Base-by-base conservation (phyloP, 106 monocot genomes). In the Amphibolis antarctica region DNA sequence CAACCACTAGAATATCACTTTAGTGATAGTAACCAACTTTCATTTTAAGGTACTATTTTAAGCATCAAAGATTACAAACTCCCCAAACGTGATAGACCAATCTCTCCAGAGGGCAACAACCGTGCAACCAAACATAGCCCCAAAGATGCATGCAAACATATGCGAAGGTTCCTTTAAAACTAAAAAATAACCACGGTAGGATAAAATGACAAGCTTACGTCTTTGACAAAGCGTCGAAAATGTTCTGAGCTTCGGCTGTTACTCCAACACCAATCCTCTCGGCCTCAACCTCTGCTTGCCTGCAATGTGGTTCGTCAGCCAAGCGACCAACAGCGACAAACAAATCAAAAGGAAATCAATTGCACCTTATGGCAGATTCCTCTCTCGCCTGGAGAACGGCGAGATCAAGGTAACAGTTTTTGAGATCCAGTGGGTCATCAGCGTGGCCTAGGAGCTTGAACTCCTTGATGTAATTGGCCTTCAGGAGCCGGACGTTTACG, bases 151-250 rank as follows among this genome's bases (percentile, higher is more conserved):
- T n/a, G n/a, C n/a, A n/a, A n/a, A n/a, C n/a, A n/a, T n/a, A n/a
- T n/a, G n/a, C n/a, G n/a, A n/a, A n/a, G n/a, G n/a, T n/a, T n/a
- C n/a, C n/a, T 60, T 36, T n/a, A 20, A 20, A n/a, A 55, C 10
- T 6, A 59, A 1, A 17, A 26, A 26, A 6, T 12, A 27, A 46
- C 3, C 24, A 47, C 12, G 24, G 47, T 3, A 18, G 11, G 21
- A 4, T 42, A n/a, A n/a, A n/a, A 19, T 28, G 26, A 46, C 5
- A 47, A 45, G 7, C 89, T 82, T 76, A 89, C 94, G 94, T 96
- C 73, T 96, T 96, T 43, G 83, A 84, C 51, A 96, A 74, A 63
- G 94, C 94, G 79, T 96, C 94, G 64, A 86, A 96, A 29, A 96
- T 83, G 62, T 71, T 74, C 69, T 96, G 94, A 43, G 86, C 94